These are phyloP conservation scores for Oryza meridionalis DNA, from an alignment of 176 grass and related monocot species.

Conservation along the genomic window DNA sequence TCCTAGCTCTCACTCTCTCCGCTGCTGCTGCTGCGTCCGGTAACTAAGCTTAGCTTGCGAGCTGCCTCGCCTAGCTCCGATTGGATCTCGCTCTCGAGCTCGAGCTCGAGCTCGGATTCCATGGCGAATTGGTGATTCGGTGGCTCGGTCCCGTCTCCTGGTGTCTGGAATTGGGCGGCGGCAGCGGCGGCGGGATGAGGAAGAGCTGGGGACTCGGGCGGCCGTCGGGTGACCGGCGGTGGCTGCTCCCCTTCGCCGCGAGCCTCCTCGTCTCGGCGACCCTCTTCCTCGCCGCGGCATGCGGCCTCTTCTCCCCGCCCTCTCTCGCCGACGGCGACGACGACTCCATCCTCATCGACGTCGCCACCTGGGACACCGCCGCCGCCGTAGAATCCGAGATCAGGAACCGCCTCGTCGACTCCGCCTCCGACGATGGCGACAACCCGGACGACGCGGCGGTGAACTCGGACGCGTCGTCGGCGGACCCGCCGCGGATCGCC, in stretches of 20 bases:
- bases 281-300: slow-evolving; percentile 64
- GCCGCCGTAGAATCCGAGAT: slow-evolving; percentile 17
- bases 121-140: background rate
- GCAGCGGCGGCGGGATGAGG: slow-evolving; percentile 51
- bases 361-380: slow-evolving; percentile 49
- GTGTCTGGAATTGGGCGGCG: too few relatives aligned
- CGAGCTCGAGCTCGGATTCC: background rate
- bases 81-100: background rate
- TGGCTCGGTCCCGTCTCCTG: background rate
- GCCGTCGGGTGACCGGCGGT: slow-evolving; percentile 72
- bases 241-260: slow-evolving; percentile 81
- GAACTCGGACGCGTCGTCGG: slow-evolving; percentile 47
- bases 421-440: background rate
- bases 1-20: background rate
- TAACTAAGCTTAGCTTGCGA: too few relatives aligned
- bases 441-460: slow-evolving; percentile 36
- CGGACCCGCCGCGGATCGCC: slow-evolving; percentile 73
- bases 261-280: slow-evolving; percentile 70
- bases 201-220: slow-evolving; percentile 64
- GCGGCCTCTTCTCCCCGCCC: slow-evolving; percentile 73
- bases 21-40: background rate
- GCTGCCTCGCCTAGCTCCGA: background rate
- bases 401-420: slow-evolving; percentile 7
- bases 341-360: slow-evolving; percentile 57
- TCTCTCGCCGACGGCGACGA: background rate